phyloP scores from a whole-genome alignment of 768 basidiomycete genomes.

The Amanita jacksonii region DNA sequence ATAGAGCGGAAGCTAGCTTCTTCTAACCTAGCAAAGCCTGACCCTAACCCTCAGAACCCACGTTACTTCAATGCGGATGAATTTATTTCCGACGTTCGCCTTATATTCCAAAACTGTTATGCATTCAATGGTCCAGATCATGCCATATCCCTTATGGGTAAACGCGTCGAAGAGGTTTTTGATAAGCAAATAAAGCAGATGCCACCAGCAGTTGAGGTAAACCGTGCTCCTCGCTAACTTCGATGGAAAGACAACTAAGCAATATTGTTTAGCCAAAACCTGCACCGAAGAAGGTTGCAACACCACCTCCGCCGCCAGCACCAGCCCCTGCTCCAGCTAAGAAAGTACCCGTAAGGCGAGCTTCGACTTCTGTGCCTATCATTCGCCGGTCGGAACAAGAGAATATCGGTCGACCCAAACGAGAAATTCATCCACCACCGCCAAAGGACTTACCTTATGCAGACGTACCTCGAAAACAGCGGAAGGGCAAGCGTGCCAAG shows the following conservation, averaged over 20 bases:
- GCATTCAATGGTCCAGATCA: conserved; percentile 95
- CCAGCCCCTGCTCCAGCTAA: conserved; percentile 37
- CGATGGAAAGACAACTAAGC: no score
- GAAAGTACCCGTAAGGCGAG: conserved; percentile 44
- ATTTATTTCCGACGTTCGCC: conserved; percentile 76
- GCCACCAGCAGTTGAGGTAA: conserved; percentile 69
- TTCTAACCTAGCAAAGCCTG: conserved; percentile 73
- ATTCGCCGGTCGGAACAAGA: conserved; percentile 72
- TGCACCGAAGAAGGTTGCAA: conserved; percentile 35
- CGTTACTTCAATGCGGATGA: conserved; percentile 72
- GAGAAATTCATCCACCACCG: conserved; percentile 94
- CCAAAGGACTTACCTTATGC: conserved; percentile 85
- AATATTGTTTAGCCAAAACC: conserved; percentile 23
- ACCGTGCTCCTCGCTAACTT: conserved; percentile 15
- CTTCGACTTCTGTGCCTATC: conserved; percentile 74
- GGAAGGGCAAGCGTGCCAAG: conserved; percentile 50
- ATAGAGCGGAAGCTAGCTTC: conserved; percentile 80
- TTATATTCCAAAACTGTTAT: conserved; percentile 81
- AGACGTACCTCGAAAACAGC: conserved; percentile 61
- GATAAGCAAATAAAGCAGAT: conserved; percentile 84
- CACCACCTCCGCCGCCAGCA: conserved; percentile 36
- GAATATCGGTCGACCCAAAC: conserved; percentile 74
- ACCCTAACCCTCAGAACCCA: conserved; percentile 58
- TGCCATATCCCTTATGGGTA: conserved; percentile 66
- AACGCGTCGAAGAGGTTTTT: conserved; percentile 73